These are phyloP conservation scores for Ogataea hybrid DNA, from an alignment of 1,139 yeast species.

Conservation along the genomic window DNA sequence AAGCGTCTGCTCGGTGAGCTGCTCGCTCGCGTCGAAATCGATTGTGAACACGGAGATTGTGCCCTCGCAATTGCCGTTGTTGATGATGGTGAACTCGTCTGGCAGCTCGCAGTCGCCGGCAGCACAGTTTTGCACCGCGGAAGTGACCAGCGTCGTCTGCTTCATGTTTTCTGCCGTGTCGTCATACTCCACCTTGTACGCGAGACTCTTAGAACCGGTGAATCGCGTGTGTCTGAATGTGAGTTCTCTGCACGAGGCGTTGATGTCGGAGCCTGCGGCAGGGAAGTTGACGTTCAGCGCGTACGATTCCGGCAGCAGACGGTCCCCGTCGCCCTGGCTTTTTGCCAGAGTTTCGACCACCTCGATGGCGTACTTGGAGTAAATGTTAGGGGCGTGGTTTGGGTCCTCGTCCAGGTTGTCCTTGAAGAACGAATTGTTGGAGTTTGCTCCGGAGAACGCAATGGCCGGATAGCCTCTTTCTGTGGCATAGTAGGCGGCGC, in stretches of 20 bases:
- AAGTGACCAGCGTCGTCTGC: constrained; percentile 4
- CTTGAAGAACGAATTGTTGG: constrained; percentile 43
- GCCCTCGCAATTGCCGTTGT: constrained; percentile 29
- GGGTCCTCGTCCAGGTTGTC: constrained; percentile 37
- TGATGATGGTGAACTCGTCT: constrained; percentile 30
- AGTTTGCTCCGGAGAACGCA: constrained; percentile 39
- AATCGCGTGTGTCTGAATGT: constrained; percentile 37
- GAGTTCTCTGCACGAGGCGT: constrained; percentile 37
- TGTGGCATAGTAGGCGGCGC: constrained; percentile 41
- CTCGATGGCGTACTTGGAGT: constrained; percentile 39
- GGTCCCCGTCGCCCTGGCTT: constrained; percentile 33
- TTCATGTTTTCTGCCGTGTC: constrained; percentile 8
- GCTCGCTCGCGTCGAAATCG: constrained; percentile 34
- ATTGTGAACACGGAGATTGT: constrained; percentile 36
- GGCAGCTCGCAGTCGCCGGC: constrained; percentile 34
- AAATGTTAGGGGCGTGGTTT: constrained; percentile 40
- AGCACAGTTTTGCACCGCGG: constrained; percentile 24
- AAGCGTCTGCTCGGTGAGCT: constrained; percentile 3
- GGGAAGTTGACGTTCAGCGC: constrained; percentile 48
- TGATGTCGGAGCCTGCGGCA: constrained; percentile 36
- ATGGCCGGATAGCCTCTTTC: constrained; percentile 44
- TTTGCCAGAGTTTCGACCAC: constrained; percentile 40
- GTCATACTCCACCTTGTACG: constrained; percentile 33
- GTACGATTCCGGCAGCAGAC: constrained; percentile 38
- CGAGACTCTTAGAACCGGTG: constrained; percentile 35